Evolutionary conservation across 2,329 filamentous ascomycete genomes (phyloP).

Genomic region (Acarospora socialis): DNA sequence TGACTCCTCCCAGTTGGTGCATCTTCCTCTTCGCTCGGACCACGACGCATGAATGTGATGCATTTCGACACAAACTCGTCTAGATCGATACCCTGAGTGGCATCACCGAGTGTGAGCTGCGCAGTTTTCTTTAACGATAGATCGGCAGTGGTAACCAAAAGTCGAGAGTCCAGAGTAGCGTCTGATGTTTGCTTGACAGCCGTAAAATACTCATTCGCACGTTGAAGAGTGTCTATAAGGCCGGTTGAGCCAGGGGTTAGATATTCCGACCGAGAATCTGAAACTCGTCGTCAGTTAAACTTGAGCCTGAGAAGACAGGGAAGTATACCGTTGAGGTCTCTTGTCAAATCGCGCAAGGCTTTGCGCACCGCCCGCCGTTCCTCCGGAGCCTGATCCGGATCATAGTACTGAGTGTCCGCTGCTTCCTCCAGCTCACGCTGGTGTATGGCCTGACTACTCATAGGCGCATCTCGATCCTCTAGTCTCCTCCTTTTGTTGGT

Average conservation of each 20-base stretch:
- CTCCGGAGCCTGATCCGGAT: constrained; percentile 67
- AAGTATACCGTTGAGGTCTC: constrained; percentile 41
- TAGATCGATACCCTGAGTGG: constrained; percentile 63
- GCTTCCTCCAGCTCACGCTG: constrained; percentile 20
- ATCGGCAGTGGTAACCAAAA: constrained; percentile 69
- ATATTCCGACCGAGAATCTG: constrained; percentile 59
- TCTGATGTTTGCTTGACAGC: constrained; percentile 78
- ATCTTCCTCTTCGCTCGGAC: constrained; percentile 40
- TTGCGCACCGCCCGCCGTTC: constrained; percentile 59
- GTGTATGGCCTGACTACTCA: constrained; percentile 20
- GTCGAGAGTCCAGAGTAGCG: constrained; percentile 77
- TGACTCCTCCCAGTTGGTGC: constrained; percentile 30
- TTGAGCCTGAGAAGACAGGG: not conserved
- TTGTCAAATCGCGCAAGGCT: constrained; percentile 52
- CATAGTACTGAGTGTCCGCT: constrained; percentile 44
- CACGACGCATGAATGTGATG: constrained; percentile 70
- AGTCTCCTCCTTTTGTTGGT: constrained; percentile 33
- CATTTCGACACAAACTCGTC: constrained; percentile 88
- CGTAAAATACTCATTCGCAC: constrained; percentile 50
- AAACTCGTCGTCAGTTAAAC: constrained; percentile 20
- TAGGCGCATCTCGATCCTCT: constrained; percentile 21
- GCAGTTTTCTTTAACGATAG: constrained; percentile 65
- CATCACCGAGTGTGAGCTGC: constrained; percentile 57
- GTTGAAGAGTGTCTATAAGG: constrained; percentile 50
- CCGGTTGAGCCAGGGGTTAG: constrained; percentile 50